Evolutionary conservation across 108 stramenopile genomes (phyloP).

Genomic region (Stephanodiscus minutulus): DNA sequence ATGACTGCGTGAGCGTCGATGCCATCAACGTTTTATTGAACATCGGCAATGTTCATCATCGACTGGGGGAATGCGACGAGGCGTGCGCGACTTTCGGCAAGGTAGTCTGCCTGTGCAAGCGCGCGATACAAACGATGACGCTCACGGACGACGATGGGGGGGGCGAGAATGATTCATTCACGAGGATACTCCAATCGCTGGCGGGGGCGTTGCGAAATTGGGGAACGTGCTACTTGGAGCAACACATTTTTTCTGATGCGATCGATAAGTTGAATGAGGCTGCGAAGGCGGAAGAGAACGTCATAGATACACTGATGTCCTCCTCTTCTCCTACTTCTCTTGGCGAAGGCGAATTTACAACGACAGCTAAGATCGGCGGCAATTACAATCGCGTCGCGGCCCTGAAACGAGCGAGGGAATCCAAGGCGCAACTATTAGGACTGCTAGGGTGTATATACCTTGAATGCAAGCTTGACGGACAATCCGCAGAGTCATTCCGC

Average conservation of each 20-base stretch:
- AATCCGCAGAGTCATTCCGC: conserved; percentile 22
- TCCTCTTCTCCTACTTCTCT: too few relatives aligned
- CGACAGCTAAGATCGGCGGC: too few relatives aligned
- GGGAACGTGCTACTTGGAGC: conserved; percentile 36
- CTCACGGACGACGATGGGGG: too few relatives aligned
- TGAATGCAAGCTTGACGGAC: conserved; percentile 10
- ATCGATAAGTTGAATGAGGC: conserved; percentile 29
- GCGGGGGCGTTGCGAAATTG: conserved; percentile 29
- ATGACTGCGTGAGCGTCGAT: conserved; percentile 5
- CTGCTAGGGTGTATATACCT: conserved; percentile 34
- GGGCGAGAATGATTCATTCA: background rate
- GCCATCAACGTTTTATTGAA: conserved; percentile 24
- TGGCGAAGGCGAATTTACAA: too few relatives aligned
- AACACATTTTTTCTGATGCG: conserved; percentile 17
- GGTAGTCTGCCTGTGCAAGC: conserved; percentile 10
- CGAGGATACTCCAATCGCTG: conserved; percentile 19
- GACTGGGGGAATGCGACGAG: conserved; percentile 19
- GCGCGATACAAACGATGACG: too few relatives aligned
- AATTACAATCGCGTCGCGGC: background rate
- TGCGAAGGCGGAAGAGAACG: conserved; percentile 13
- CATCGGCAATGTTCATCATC: conserved; percentile 28
- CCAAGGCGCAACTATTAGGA: conserved; percentile 34
- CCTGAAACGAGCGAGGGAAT: conserved; percentile 18
- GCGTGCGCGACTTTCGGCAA: conserved; percentile 10
- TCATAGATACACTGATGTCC: background rate